These are phyloP conservation scores for Amphicarpaea edgeworthii DNA, from an alignment of 306 rosid species.

Conservation along the genomic window DNA sequence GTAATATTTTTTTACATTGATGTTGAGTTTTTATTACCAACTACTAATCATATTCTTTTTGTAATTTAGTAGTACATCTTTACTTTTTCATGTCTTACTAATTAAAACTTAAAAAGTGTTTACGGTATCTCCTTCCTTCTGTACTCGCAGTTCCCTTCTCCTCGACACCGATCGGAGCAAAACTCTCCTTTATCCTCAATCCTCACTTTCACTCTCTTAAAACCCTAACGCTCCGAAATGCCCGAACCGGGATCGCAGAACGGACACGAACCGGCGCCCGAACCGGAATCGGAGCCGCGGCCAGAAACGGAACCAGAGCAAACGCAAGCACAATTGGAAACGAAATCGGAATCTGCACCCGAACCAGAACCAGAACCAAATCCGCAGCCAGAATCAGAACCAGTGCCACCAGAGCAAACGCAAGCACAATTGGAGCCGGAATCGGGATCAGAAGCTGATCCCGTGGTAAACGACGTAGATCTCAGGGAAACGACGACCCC, in stretches of 20 bases:
- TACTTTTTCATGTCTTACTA: too few relatives aligned
- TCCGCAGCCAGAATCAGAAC: slow-evolving; percentile 1
- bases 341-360: slow-evolving; percentile 16
- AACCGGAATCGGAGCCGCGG: background rate
- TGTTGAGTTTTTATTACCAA: too few relatives aligned
- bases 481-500: slow-evolving; percentile 48
- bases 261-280: slow-evolving; percentile 27
- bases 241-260: slow-evolving; percentile 46
- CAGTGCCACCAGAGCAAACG: background rate
- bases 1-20: too few relatives aligned
- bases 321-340: background rate
- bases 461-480: slow-evolving; percentile 43
- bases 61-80: too few relatives aligned
- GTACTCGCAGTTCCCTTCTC: background rate
- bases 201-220: background rate
- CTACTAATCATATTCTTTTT: too few relatives aligned
- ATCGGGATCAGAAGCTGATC: slow-evolving; percentile 48
- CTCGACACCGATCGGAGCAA: background rate
- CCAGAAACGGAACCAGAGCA: background rate
- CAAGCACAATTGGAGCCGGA: slow-evolving; percentile 29
- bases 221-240: slow-evolving; percentile 41
- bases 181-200: background rate
- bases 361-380: background rate
- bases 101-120: too few relatives aligned
- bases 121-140: background rate